Conservation (phyloP, 2,329 filamentous ascomycete genomes). For the Endoconidiophora polonica region DNA sequence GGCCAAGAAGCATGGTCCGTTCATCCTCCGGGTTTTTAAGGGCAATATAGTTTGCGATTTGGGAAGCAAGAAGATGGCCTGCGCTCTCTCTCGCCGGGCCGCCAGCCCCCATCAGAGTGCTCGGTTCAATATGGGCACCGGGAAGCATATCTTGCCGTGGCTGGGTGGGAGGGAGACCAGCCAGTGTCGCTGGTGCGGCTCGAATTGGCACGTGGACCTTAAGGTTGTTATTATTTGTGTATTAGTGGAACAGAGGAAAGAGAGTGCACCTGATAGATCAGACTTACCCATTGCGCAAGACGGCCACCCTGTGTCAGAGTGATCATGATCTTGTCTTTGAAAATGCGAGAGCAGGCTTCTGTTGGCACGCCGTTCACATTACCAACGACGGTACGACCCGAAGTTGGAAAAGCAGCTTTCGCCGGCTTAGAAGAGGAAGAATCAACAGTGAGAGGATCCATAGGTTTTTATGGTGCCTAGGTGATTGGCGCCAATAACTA, state of each 20-base stretch:
- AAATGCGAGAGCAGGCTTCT: constrained; percentile 54
- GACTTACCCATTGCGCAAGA: constrained; percentile 74
- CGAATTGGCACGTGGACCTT: constrained; percentile 66
- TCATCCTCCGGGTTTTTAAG: constrained; percentile 50
- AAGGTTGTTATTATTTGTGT: not conserved
- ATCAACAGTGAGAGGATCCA: not conserved
- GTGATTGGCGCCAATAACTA: not conserved
- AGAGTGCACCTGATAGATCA: not conserved
- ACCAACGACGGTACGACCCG: constrained; percentile 41
- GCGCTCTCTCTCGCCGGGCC: constrained; percentile 63
- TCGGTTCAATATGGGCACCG: constrained; percentile 66
- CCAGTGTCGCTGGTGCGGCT: constrained; percentile 31
- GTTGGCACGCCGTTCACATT: constrained; percentile 53
- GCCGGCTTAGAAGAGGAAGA: not conserved
- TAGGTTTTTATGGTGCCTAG: not conserved
- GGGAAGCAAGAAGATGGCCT: constrained; percentile 76
- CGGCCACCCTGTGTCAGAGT: constrained; percentile 75
- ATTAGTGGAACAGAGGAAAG: not conserved
- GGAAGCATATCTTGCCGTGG: constrained; percentile 38
- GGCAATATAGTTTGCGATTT: constrained; percentile 67
- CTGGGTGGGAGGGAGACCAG: constrained; percentile 7
- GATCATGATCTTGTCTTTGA: constrained; percentile 80
- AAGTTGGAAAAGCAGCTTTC: constrained; percentile 49
- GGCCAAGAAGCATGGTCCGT: constrained; percentile 43
- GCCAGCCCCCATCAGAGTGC: constrained; percentile 71